Percentiles rank a stretch among this genome's conserved stretches.
phyloP scores from a whole-genome alignment of 495 filamentous ascomycete genomes.

The Penicillium flavigenum region DNA sequence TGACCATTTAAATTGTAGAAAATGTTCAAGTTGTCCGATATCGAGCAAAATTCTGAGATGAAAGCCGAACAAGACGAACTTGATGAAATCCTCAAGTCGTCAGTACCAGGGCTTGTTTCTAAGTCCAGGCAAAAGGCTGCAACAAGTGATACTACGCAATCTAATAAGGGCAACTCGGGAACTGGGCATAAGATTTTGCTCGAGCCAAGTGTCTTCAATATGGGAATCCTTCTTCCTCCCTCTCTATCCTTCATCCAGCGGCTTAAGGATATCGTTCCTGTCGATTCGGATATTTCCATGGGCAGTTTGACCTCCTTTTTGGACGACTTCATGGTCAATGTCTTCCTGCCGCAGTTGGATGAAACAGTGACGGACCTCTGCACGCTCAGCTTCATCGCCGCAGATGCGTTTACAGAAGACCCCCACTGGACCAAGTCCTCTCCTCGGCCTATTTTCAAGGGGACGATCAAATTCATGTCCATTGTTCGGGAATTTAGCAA shows the following conservation, averaged over 20 bases:
- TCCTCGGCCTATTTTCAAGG: conserved; percentile 85
- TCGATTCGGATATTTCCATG: conserved; percentile 76
- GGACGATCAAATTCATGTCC: conserved; percentile 83
- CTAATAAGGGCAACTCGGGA: conserved; percentile 52
- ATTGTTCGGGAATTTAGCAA: conserved; percentile 87
- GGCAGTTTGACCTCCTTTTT: conserved; percentile 92
- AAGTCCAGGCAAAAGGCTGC: conserved; percentile 56
- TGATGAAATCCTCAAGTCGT: conserved; percentile 82
- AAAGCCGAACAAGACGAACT: conserved; percentile 84
- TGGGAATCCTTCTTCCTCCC: conserved; percentile 89
- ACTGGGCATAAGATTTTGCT: conserved; percentile 84
- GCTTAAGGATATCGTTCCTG: conserved; percentile 87
- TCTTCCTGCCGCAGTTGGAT: conserved; percentile 94
- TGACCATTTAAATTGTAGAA: conserved; percentile 40
- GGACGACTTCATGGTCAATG: conserved; percentile 96
- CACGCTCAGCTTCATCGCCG: conserved; percentile 74
- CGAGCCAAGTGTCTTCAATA: conserved; percentile 96
- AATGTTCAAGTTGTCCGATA: conserved; percentile 86
- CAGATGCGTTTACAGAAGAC: conserved; percentile 86
- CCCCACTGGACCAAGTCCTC: conserved; percentile 75
- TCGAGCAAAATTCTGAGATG: conserved; percentile 71
- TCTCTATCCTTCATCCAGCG: conserved; percentile 89
- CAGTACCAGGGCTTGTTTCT: conserved; percentile 89
- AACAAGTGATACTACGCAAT: conserved; percentile 37
- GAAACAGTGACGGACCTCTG: conserved; percentile 91